Evolutionary conservation across 768 basidiomycete species (phyloP), one percentile per base, ranked within the genome.

Genomic region (Mycena amicta): DNA sequence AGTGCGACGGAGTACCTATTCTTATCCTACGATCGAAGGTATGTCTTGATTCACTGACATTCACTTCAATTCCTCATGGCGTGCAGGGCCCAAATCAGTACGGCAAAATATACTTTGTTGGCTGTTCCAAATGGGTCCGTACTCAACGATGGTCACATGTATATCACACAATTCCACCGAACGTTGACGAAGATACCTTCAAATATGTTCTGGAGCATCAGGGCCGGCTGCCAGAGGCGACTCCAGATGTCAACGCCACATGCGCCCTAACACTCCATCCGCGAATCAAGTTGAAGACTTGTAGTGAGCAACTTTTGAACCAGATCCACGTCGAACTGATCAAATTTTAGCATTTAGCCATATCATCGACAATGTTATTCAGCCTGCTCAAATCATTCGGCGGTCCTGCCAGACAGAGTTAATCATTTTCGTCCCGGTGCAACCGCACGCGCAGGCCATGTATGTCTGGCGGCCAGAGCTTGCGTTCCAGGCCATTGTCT

Each of bases 261-360:
- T 57, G 56, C 46, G 50, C 33, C 20, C 50, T 57, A 22, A 52
- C 51, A 16, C 22, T 52, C 12, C 51, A 52, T 22, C 56, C 51
- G 3, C 50, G 56, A 16, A 18, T 58, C 3, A 33, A 30, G 27
- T 28, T 58, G 30, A 39, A n/a, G 23, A 2, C 52, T 28, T 58
- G 56, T 27, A 39, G 56, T 58, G 15, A 5, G 51, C 53, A 8
- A 37, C 18, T 37, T 37, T 37, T 37, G 8, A 8, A 37, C 18
- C 18, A 8, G 18, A 37, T 22, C 20, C n/a, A 23, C 18, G 15
- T 22, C n/a, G n/a, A n/a, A n/a, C 53, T 26, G 5, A 51, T 27
- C 22, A 22, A 2, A 20, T 33, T 5, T 33, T 31, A 59, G 57
- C 26, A 13, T 57, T 26, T 11, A 43, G 37, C 23, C 56, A 51